Base-by-base conservation (phyloP, 495 filamentous ascomycete genomes). In the Penicillium egyptiacum region DNA sequence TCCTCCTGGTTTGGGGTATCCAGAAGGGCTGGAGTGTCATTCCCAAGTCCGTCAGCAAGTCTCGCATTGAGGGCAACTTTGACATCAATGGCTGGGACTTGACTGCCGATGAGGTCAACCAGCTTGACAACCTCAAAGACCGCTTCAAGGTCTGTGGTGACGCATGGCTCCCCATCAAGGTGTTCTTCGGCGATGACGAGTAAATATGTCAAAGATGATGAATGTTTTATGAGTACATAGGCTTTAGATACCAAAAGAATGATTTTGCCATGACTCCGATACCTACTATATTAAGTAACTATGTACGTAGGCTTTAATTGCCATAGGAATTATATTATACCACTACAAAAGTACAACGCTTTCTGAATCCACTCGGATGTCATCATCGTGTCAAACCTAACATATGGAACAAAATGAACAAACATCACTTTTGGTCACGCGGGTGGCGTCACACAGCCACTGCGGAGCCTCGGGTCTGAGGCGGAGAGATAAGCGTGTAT, bases 141-240 rank as follows among this genome's bases (percentile, higher is more conserved):
- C 80, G 88, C 53, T 88, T 88, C 75, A 90, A 90, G 82, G 85
- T 90, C 52, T 90, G 86, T 58, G 80, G 77, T 20, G 88, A 90
- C 62, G 61, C 43, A 49, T 90, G 87, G 86, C 66, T 91, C 64
- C 88, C 87, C 3, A 64, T 90, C 30, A 88, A 88, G 81, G 88
- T 93, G 8, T 94, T 94, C 81, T 91, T 91, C 71, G 90, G 89
- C 10, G 89, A 92, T 70, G 91, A 91, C 62, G 89, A 92, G 72
- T 89, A 82, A 68, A 67, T 55, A 12, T 16, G 8, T 44, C 16
- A n/a, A 41, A 50, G 6, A 25, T 56, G 8, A 55, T 58, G 39
- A 19, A 46, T 52, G 30, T 48, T 41, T 58, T 56, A 33, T 55
- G 55, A 53, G 37, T 61, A 55, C 22, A 58, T 64, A 57, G 23